A percentile compares a stretch with the other conserved stretches of the same genome.
phyloP scores from a whole-genome alignment of 345 rosid species.

The Corchorus capsularis region DNA sequence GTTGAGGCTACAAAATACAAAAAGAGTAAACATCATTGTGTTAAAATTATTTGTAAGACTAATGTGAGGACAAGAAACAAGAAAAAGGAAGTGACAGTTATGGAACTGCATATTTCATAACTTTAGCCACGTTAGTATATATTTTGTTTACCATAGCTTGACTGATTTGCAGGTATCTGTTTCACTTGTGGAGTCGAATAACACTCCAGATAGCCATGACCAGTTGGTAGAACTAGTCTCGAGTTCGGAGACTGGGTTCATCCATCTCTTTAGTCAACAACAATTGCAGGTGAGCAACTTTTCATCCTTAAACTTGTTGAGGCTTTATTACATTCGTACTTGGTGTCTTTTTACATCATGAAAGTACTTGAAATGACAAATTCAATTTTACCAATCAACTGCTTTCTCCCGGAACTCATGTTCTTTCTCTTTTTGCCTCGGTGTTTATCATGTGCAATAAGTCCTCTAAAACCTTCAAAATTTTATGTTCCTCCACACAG shows the following conservation, averaged over 20 bases:
- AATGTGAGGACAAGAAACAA: background rate
- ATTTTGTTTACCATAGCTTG: constrained; percentile 5
- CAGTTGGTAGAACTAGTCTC: constrained; percentile 82
- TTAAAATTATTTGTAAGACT: background rate
- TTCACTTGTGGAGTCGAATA: constrained; percentile 66
- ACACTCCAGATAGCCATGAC: constrained; percentile 71
- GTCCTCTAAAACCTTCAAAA: background rate
- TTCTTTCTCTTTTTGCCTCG: background rate
- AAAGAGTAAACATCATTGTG: background rate
- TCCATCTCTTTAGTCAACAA: constrained; percentile 84
- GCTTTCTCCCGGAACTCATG: background rate
- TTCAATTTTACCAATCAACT: background rate
- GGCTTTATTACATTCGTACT: background rate
- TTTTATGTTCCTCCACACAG: background rate
- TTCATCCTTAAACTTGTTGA: background rate
- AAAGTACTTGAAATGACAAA: background rate
- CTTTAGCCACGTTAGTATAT: background rate
- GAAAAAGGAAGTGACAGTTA: background rate
- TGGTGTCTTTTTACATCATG: background rate
- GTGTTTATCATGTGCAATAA: background rate
- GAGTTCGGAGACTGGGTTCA: constrained; percentile 63
- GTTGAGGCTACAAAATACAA: background rate
- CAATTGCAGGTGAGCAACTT: constrained; percentile 67
- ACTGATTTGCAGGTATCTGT: constrained; percentile 64
- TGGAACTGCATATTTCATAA: constrained; percentile 15